Evolutionary conservation across 768 basidiomycete genomes (phyloP).

Genomic region (Tephrocybe sp.): DNA sequence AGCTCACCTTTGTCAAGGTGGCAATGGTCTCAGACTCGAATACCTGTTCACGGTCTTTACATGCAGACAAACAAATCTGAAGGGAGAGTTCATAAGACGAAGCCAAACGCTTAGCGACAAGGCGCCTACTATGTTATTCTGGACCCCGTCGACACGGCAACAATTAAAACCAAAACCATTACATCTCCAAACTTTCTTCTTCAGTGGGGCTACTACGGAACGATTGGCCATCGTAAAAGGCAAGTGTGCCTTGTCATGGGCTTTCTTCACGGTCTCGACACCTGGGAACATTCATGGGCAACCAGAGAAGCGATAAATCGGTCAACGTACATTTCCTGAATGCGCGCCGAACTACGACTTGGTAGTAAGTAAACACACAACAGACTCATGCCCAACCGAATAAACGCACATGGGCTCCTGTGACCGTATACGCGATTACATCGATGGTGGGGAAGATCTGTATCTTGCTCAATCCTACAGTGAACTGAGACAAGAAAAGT

Average conservation of each 20-base stretch:
- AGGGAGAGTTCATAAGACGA: background rate
- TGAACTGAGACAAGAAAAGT: no score
- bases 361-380: no score
- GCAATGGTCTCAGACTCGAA: background rate
- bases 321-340: no score
- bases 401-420: background rate
- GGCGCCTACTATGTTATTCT: constrained; percentile 5
- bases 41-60: constrained; percentile 4
- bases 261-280: no score
- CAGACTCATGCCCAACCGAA: no score
- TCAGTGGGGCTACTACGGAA: background rate
- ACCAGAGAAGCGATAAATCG: no score
- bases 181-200: background rate
- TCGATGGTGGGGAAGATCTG: background rate
- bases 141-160: background rate
- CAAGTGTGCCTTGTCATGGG: background rate
- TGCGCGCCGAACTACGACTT: no score
- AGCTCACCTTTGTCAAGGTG: constrained; percentile 3
- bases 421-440: background rate
- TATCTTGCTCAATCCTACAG: background rate
- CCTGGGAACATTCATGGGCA: no score
- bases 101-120: background rate
- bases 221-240: background rate
- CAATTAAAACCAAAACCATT: background rate
- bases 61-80: constrained; percentile 4